These are phyloP conservation scores for Linnemannia schmuckeri DNA, from an alignment of 192 early-diverging fungal genomes.

Conservation along the genomic window DNA sequence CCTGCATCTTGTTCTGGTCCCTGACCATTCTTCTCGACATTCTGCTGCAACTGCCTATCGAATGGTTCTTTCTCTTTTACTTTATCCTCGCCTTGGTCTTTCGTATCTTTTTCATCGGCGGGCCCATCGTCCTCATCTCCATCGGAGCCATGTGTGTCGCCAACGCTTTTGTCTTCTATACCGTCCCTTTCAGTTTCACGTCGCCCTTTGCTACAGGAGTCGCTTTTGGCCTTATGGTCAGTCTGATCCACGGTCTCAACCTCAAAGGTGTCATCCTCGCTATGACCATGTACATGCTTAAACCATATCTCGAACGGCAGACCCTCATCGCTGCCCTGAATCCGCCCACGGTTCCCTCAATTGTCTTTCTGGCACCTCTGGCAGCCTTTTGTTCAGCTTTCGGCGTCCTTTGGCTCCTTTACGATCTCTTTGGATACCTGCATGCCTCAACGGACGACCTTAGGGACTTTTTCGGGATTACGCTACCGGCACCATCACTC, in stretches of 20 bases:
- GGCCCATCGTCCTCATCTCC: slow-evolving; percentile 53
- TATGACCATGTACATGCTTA: slow-evolving; percentile 59
- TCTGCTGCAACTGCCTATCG: slow-evolving; percentile 51
- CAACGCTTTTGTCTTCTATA: slow-evolving; percentile 50
- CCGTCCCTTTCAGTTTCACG: slow-evolving; percentile 51
- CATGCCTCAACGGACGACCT: slow-evolving; percentile 52
- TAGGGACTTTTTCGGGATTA: slow-evolving; percentile 52
- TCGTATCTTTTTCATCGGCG: slow-evolving; percentile 54
- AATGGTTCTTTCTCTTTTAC: slow-evolving; percentile 57
- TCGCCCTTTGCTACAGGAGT: slow-evolving; percentile 57
- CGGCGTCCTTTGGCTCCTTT: slow-evolving; percentile 49
- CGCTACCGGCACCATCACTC: slow-evolving; percentile 44
- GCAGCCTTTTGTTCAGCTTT: slow-evolving; percentile 54
- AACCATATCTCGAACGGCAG: slow-evolving; percentile 49
- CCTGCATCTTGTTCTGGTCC: slow-evolving; percentile 55
- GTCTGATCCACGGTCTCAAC: slow-evolving; percentile 51
- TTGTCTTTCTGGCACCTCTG: slow-evolving; percentile 46
- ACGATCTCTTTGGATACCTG: slow-evolving; percentile 54
- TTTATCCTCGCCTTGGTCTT: slow-evolving; percentile 54
- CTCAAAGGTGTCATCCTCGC: slow-evolving; percentile 52
- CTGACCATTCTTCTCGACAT: slow-evolving; percentile 55
- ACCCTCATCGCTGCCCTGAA: slow-evolving; percentile 40
- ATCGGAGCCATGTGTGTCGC: slow-evolving; percentile 51
- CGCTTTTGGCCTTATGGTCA: slow-evolving; percentile 55
- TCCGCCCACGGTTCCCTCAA: slow-evolving; percentile 47